A percentile compares a stretch with the other conserved stretches of the same genome.
phyloP scores from a whole-genome alignment of 2,329 filamentous ascomycete genomes.

The Sarocladium oryzae region DNA sequence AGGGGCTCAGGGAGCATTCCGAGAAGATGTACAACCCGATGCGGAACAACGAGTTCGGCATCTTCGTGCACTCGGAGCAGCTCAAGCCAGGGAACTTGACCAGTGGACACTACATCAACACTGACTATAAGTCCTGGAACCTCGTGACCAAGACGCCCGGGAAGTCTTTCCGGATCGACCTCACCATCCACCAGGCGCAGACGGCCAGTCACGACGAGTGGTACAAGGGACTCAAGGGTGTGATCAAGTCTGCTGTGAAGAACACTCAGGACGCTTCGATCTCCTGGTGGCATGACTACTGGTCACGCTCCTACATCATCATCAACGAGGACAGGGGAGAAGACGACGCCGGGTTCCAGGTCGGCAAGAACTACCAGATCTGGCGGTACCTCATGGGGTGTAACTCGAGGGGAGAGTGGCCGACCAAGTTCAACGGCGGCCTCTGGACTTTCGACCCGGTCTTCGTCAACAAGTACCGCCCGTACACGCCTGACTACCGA shows the following conservation, averaged over 20 bases:
- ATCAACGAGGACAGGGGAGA: slow-evolving; percentile 9
- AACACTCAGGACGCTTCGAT: slow-evolving; percentile 4
- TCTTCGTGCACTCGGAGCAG: slow-evolving; percentile 10
- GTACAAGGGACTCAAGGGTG: neutral
- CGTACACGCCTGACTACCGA: slow-evolving; percentile 8
- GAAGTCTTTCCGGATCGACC: slow-evolving; percentile 6
- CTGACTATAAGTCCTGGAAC: slow-evolving; percentile 8
- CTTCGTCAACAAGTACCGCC: slow-evolving; percentile 9
- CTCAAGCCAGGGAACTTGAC: slow-evolving; percentile 7
- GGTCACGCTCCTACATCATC: slow-evolving; percentile 11
- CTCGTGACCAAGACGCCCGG: neutral
- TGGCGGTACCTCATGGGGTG: slow-evolving; percentile 11
- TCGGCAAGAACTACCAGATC: slow-evolving; percentile 11
- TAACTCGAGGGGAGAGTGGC: slow-evolving; percentile 10
- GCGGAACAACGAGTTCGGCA: slow-evolving; percentile 11
- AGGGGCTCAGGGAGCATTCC: slow-evolving; percentile 8
- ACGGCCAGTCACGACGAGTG: slow-evolving; percentile 6
- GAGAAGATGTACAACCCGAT: slow-evolving; percentile 10
- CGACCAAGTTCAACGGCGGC: slow-evolving; percentile 11
- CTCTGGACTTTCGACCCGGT: slow-evolving; percentile 11
- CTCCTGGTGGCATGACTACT: slow-evolving; percentile 10
- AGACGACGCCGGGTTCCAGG: slow-evolving; percentile 9
- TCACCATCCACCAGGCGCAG: slow-evolving; percentile 10
- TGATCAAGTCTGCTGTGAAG: slow-evolving; percentile 4
- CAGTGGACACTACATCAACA: slow-evolving; percentile 9